phyloP scores from a whole-genome alignment of 2,329 filamentous ascomycete species.

The Zalaria sp. region DNA sequence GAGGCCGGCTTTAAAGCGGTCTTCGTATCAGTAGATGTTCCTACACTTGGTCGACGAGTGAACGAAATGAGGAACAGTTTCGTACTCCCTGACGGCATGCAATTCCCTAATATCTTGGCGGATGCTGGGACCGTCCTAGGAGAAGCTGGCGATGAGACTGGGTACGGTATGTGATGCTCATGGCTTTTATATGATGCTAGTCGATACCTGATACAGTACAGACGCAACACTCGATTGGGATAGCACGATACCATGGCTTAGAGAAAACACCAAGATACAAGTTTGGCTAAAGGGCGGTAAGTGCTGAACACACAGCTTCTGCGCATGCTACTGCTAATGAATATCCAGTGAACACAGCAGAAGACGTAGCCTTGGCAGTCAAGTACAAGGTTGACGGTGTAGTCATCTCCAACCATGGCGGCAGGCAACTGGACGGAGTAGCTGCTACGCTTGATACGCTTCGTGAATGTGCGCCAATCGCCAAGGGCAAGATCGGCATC shows the following conservation, averaged over 20 bases:
- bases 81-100: conserved; percentile 27
- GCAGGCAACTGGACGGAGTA: conserved; percentile 37
- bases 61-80: conserved; percentile 38
- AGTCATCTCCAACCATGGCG: conserved; percentile 31
- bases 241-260: conserved; percentile 2
- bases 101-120: conserved; percentile 23
- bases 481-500: conserved; percentile 22
- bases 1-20: conserved; percentile 35
- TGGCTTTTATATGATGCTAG: too few relatives aligned
- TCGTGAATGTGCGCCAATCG: conserved; percentile 12
- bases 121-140: background rate
- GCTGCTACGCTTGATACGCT: conserved; percentile 31
- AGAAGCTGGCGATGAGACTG: background rate
- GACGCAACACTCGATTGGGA: conserved; percentile 7
- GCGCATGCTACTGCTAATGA: background rate
- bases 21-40: conserved; percentile 37
- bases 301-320: background rate
- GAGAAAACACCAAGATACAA: conserved; percentile 8
- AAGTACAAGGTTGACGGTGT: conserved; percentile 3
- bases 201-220: too few relatives aligned
- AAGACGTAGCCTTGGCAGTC: conserved; percentile 4
- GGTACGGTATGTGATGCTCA: background rate
- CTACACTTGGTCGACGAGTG: conserved; percentile 33
- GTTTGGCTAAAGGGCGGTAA: conserved; percentile 3
- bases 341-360: background rate